phyloP scores from a whole-genome alignment of 371 early-diverging fungal species.

The Syncephalastrum contaminatum region DNA sequence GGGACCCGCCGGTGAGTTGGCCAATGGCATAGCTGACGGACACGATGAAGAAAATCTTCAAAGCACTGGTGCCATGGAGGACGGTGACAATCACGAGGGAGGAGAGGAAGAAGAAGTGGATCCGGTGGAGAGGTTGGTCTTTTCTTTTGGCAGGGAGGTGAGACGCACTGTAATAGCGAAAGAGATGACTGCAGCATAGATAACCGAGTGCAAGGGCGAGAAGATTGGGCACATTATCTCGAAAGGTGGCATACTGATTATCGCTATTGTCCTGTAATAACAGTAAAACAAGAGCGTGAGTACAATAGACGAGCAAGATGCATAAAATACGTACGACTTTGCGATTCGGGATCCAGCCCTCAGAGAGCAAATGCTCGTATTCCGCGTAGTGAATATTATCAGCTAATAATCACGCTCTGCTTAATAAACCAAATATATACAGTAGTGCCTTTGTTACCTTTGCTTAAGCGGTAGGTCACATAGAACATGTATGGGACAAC shows the following conservation, averaged over 20 bases:
- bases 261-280: conserved; percentile 79
- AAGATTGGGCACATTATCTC: conserved; percentile 71
- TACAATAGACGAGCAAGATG: not conserved
- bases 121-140: conserved; percentile 29
- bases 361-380: conserved; percentile 52
- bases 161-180: conserved; percentile 17
- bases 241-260: conserved; percentile 78
- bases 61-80: conserved; percentile 50
- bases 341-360: conserved; percentile 69
- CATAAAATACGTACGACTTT: conserved; percentile 37
- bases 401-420: conserved; percentile 22
- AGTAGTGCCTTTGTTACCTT: conserved; percentile 31
- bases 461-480: conserved; percentile 59
- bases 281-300: not conserved
- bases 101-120: conserved; percentile 56
- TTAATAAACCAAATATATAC: not conserved
- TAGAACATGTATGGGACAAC: conserved; percentile 68
- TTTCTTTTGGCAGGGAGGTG: conserved; percentile 22
- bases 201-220: conserved; percentile 50
- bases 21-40: conserved; percentile 66
- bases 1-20: conserved; percentile 46
- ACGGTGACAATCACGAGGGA: conserved; percentile 62
- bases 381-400: conserved; percentile 55
- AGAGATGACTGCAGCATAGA: conserved; percentile 47
- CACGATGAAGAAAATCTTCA: conserved; percentile 72